Conservation (phyloP, 2,329 filamentous ascomycete species). For the Clarireedia paspali region DNA sequence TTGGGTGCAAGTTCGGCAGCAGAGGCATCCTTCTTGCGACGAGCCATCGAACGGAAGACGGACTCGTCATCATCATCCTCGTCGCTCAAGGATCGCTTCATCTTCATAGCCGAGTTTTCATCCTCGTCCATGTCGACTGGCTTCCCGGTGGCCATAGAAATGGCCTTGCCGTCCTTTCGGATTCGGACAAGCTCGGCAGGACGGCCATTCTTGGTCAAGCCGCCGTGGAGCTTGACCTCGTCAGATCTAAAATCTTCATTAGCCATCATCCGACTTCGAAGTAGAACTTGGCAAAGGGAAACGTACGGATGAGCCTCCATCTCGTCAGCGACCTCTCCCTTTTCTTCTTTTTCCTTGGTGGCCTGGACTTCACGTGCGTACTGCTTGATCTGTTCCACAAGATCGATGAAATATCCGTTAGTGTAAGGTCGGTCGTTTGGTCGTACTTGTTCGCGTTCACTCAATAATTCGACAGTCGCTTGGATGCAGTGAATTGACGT, state of each 20-base stretch:
- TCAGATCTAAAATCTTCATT: constrained; percentile 45
- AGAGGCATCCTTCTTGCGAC: constrained; percentile 86
- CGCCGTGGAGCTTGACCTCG: constrained; percentile 73
- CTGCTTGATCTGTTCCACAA: constrained; percentile 85
- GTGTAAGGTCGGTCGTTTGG: constrained; percentile 85
- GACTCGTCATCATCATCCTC: constrained; percentile 72
- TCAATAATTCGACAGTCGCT: constrained; percentile 77
- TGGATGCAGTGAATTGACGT: constrained; percentile 85
- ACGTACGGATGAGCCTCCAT: constrained; percentile 54
- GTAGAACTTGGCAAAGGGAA: constrained; percentile 11
- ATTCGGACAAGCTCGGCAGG: constrained; percentile 78
- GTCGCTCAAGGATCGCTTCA: constrained; percentile 62
- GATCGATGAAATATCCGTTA: constrained; percentile 93
- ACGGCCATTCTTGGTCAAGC: constrained; percentile 71
- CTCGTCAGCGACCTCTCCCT: constrained; percentile 44
- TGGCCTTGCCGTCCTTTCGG: constrained; percentile 66
- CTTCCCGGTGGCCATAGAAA: constrained; percentile 68
- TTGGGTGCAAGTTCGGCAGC: constrained; percentile 76
- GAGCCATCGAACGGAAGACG: constrained; percentile 87
- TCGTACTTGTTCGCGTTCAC: constrained; percentile 78
- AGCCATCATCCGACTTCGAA: constrained; percentile 12
- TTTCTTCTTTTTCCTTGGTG: constrained; percentile 58
- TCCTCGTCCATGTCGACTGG: constrained; percentile 51
- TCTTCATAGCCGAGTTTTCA: constrained; percentile 39
- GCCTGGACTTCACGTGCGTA: constrained; percentile 81